Percentiles rank a stretch among this genome's conserved stretches.
phyloP scores from a whole-genome alignment of 495 filamentous ascomycete species.

The Aspergillus steynii region DNA sequence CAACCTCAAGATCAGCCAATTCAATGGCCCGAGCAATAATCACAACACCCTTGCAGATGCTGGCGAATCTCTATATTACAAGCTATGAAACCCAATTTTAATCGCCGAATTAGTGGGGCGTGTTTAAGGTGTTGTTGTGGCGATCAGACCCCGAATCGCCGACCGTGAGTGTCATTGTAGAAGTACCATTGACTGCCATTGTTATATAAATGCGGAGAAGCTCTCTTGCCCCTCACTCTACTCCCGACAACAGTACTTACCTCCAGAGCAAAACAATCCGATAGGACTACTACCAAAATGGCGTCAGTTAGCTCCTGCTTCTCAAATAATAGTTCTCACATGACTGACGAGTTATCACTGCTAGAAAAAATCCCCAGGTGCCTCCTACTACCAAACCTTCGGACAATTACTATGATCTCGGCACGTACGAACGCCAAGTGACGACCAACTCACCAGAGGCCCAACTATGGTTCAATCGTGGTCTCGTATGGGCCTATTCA shows the following conservation, averaged over 20 bases:
- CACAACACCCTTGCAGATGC: too few relatives aligned
- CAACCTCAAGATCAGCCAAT: too few relatives aligned
- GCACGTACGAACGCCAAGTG: constrained; percentile 47
- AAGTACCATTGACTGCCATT: too few relatives aligned
- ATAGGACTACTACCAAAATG: neutral
- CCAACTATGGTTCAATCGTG: constrained; percentile 62
- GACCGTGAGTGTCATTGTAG: too few relatives aligned
- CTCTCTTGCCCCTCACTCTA: neutral
- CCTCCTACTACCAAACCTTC: neutral
- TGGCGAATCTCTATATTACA: too few relatives aligned
- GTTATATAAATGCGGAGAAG: neutral
- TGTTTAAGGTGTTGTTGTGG: too few relatives aligned
- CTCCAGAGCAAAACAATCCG: neutral
- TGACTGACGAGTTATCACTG: neutral
- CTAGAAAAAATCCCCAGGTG: neutral
- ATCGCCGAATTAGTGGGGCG: too few relatives aligned
- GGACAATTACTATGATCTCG: constrained; percentile 55
- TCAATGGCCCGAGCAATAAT: too few relatives aligned
- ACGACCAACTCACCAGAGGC: constrained; percentile 43
- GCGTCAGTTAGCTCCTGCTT: neutral
- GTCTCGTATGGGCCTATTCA: constrained; percentile 61
- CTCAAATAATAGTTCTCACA: neutral
- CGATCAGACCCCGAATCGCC: too few relatives aligned
- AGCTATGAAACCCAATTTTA: too few relatives aligned
- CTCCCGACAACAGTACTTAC: neutral